A percentile compares a stretch with the other conserved stretches of the same genome.
phyloP scores from a whole-genome alignment of 163 green algal genomes.

The Chlorella variabilis region DNA sequence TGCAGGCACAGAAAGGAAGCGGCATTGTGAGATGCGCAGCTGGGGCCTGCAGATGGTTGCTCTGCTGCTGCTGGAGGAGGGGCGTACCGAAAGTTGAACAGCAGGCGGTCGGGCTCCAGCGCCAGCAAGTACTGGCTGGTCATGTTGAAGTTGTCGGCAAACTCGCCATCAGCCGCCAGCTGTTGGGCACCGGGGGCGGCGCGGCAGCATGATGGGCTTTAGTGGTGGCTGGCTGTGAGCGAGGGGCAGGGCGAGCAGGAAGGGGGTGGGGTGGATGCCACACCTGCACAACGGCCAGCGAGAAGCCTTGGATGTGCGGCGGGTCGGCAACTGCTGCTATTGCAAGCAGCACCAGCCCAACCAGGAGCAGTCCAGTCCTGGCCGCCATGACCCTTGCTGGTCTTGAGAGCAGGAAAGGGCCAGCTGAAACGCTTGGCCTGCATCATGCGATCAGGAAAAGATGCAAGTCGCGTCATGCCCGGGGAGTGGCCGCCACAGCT shows the following conservation, averaged over 20 bases:
- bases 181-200: neutral
- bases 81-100: slow-evolving; percentile 59
- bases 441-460: too few species aligned
- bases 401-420: too few species aligned
- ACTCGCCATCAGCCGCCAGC: slow-evolving; percentile 15
- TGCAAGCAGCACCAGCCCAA: neutral
- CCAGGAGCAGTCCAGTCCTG: neutral
- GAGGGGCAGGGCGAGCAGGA: neutral
- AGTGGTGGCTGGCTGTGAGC: too few species aligned
- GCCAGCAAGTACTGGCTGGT: slow-evolving; percentile 62
- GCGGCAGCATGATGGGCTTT: too few species aligned
- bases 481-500: too few species aligned
- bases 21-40: neutral
- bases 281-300: slow-evolving; percentile 37
- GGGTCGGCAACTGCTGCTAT: neutral
- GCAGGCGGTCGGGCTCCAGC: slow-evolving; percentile 47
- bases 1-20: too few species aligned
- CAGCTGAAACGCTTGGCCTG: too few species aligned
- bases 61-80: neutral
- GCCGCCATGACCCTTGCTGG: too few species aligned
- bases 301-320: slow-evolving; percentile 32
- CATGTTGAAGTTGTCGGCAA: slow-evolving; percentile 7
- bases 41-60: neutral
- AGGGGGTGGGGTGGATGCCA: neutral
- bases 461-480: too few species aligned